Base-by-base conservation (phyloP, 768 basidiomycete species). In the Kwoniella mangroviensis region DNA sequence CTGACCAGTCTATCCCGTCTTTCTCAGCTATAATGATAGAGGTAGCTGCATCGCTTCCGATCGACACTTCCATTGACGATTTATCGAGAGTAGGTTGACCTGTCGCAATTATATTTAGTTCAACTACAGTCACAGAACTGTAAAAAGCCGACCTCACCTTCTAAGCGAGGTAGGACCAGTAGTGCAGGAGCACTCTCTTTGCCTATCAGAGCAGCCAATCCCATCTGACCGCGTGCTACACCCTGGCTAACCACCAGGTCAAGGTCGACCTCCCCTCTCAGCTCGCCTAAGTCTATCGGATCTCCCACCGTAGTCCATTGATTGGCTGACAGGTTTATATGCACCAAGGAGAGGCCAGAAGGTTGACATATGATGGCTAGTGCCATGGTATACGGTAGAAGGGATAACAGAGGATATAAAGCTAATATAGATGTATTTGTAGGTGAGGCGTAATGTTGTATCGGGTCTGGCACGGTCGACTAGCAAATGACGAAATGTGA, bases 1-100 rank as follows among this genome's bases (percentile, higher is more conserved):
- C 77, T 19, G 68, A 62, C 62, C 71, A 79, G 43, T 64, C 68
- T 6, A 68, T 61, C 2, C 67, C 72, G 28, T 76, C 73, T 56
- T 54, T 58, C 12, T 74, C 63, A 10, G 75, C 77, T 45, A 76
- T 26, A 3, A 74, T 40, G 55, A 76, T 59, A 12, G 63, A 57
- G n/a, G 43, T 64, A 19, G 73, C 75, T n/a, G 70, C 67, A 19
- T 74, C 68, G 17, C 43, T 28, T 10, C 58, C 73, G 1, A 63
- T 22, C 4, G 40, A 22, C 10, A 19, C 17, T 26, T 34, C 51
- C 9, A 7, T 19, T 22, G 42, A 59, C n/a, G 22, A 57, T 26
- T 45, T 55, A 21, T 11, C 40, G 4, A 60, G 13, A 60, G 45
- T 49, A 19, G 60, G 19, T 60, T 62, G 67, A 61, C 59, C 58